These are phyloP conservation scores for Zasmidium cellare DNA, from an alignment of 2,329 filamentous ascomycete species.

Conservation along the genomic window DNA sequence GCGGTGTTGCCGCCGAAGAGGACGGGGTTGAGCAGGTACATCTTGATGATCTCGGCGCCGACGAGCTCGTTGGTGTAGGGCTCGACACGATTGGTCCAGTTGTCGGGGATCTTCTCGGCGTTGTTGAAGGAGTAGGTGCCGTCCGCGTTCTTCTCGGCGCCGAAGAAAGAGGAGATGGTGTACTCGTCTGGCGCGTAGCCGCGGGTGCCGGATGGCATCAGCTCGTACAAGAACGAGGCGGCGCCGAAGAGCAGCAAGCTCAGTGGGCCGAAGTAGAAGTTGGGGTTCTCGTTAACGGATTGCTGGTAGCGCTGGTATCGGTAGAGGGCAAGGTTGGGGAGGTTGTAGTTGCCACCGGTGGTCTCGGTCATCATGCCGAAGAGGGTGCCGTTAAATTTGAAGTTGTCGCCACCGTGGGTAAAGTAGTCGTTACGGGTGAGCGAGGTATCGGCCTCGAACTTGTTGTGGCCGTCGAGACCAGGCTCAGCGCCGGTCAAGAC, in stretches of 20 bases:
- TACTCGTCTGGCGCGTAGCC: constrained; percentile 31
- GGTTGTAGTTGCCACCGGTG: constrained; percentile 37
- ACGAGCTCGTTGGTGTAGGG: constrained; percentile 37
- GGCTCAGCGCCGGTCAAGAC: constrained; percentile 40
- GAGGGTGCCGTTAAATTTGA: constrained; percentile 42
- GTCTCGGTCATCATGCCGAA: constrained; percentile 41
- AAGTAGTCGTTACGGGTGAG: constrained; percentile 46
- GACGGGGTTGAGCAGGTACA: constrained; percentile 44
- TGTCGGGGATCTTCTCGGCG: constrained; percentile 40
- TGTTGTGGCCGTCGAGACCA: constrained; percentile 46
- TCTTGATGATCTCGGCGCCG: constrained; percentile 38
- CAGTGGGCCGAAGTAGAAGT: constrained; percentile 45
- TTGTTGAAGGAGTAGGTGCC: constrained; percentile 41
- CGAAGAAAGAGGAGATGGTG: constrained; percentile 41
- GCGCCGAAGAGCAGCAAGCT: constrained; percentile 41
- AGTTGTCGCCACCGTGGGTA: constrained; percentile 34
- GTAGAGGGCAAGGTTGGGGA: constrained; percentile 30
- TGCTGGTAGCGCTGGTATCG: constrained; percentile 41
- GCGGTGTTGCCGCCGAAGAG: constrained; percentile 39
- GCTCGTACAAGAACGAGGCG: constrained; percentile 44
- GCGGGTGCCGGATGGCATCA: constrained; percentile 38
- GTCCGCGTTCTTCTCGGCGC: constrained; percentile 39
- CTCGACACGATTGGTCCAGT: constrained; percentile 33
- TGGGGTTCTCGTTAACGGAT: constrained; percentile 37
- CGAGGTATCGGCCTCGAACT: constrained; percentile 43